Evolutionary conservation across 2,329 filamentous ascomycete species (phyloP), one percentile per base, ranked within the genome.

Genomic region (Scortechinia acanthostroma): DNA sequence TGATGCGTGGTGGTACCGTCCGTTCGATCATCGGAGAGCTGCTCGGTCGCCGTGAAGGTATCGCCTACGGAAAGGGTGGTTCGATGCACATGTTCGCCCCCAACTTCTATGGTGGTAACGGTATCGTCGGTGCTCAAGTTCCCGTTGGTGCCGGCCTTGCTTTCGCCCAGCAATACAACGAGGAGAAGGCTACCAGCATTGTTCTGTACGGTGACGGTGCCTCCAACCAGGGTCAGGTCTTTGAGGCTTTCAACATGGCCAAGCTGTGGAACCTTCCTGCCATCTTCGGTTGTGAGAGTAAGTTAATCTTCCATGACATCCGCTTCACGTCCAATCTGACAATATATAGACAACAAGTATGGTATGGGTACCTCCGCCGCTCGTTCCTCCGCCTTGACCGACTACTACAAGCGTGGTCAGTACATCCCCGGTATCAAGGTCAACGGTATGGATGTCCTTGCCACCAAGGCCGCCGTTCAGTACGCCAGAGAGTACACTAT

Each of bases 21-120:
- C 86, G 90, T 63, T 89, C 87, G 58, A 94, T 97, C 70, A 94
- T 97, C 57, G 91, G 91, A 58, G 91, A 97, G 74, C 80, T 97
- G 55, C 81, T 98, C 46, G 93, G 93, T 60, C 87, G 93, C 59
- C 85, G 91, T 65, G 89, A 94, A 68, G 93, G 93, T 73, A 96
- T 98, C 61, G 87, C 93, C 51, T 95, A 95, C 74, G 93, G 93
- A 67, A 98, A 98, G 82, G 93, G 93, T 68, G 93, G 93, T 54
- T 96, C 91, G 53, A 98, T 98, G 93, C 93, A 98, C 79, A 98
- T 98, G 93, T 98, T 98, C 74, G 75, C 90, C 58, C 91, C 90
- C 70, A 88, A 88, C 53, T 98, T 98, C 78, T 98, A 94, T 68
- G 93, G 93, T 60, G 93, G 93, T 59, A 98, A 98, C 74, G 93